phyloP scores from a whole-genome alignment of 164 flowering plant species.

The Litsea cubeba region DNA sequence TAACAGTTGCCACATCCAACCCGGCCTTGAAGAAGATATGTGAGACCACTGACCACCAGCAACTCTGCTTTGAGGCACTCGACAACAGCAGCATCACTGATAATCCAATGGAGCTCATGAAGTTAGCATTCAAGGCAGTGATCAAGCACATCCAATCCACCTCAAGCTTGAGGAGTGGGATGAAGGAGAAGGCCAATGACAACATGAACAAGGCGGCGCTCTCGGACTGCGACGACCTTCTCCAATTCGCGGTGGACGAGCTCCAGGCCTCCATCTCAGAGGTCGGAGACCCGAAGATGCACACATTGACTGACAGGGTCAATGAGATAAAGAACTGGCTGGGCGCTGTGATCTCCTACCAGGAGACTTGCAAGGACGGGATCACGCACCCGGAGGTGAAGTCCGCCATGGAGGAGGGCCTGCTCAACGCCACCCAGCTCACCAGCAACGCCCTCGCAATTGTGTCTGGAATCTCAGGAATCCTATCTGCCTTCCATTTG shows the following conservation, averaged over 20 bases:
- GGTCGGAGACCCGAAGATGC: conserved; percentile 29
- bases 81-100: conserved; percentile 16
- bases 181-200: conserved; percentile 13
- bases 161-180: neutral
- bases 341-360: conserved; percentile 78
- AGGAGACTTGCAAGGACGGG: conserved; percentile 67
- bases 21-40: conserved; percentile 38
- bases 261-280: conserved; percentile 32
- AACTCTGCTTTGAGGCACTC: conserved; percentile 33
- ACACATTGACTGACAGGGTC: conserved; percentile 22
- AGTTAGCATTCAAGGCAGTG: conserved; percentile 30
- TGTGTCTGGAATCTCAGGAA: conserved; percentile 17
- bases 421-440: conserved; percentile 35
- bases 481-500: conserved; percentile 17
- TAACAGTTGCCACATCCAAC: conserved; percentile 22
- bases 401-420: conserved; percentile 24
- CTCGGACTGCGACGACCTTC: conserved; percentile 42
- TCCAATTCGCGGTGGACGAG: conserved; percentile 34
- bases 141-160: conserved; percentile 26
- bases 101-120: conserved; percentile 36
- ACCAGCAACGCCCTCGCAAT: conserved; percentile 63
- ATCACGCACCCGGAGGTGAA: conserved; percentile 48
- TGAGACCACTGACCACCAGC: conserved; percentile 36
- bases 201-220: conserved; percentile 24
- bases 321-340: conserved; percentile 63